Conservation (phyloP, 2,329 filamentous ascomycete species). For the Botrytis sinoallii region DNA sequence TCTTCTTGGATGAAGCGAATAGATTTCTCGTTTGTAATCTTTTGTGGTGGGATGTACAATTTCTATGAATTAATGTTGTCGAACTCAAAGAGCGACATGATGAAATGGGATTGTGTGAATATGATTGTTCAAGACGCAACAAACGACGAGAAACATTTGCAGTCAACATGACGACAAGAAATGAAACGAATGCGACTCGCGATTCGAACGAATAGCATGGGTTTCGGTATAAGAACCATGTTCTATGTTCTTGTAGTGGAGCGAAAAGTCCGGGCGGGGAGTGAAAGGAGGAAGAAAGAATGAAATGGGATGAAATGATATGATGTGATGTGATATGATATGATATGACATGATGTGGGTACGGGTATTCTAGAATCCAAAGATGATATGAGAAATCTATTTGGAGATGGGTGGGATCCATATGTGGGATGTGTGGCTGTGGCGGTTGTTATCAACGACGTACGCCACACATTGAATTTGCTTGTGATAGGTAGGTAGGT, state of each 20-base stretch:
- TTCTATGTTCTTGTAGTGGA: constrained; percentile 22
- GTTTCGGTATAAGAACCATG: constrained; percentile 12
- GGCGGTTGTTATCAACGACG: constrained; percentile 2
- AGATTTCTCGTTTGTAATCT: constrained; percentile 20
- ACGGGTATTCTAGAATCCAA: background rate
- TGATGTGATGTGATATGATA: too few species aligned
- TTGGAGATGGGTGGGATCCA: background rate
- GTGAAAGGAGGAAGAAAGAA: background rate
- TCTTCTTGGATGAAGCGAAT: constrained; percentile 24
- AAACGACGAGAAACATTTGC: constrained; percentile 27
- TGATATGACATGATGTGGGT: too few species aligned
- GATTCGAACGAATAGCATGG: constrained; percentile 18
- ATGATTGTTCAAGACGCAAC: constrained; percentile 19
- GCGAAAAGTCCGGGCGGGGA: constrained; percentile 16
- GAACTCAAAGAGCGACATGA: background rate
- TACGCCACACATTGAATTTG: background rate
- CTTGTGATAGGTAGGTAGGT: background rate
- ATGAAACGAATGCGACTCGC: constrained; percentile 15
- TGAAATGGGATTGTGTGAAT: background rate
- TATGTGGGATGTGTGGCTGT: constrained; percentile 1
- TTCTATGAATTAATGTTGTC: background rate
- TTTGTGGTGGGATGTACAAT: background rate
- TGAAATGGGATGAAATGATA: too few species aligned
- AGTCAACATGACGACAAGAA: constrained; percentile 26
- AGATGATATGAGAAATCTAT: background rate